These are phyloP conservation scores for Trichoderma breve DNA, from an alignment of 2,329 filamentous ascomycete species.

Conservation along the genomic window DNA sequence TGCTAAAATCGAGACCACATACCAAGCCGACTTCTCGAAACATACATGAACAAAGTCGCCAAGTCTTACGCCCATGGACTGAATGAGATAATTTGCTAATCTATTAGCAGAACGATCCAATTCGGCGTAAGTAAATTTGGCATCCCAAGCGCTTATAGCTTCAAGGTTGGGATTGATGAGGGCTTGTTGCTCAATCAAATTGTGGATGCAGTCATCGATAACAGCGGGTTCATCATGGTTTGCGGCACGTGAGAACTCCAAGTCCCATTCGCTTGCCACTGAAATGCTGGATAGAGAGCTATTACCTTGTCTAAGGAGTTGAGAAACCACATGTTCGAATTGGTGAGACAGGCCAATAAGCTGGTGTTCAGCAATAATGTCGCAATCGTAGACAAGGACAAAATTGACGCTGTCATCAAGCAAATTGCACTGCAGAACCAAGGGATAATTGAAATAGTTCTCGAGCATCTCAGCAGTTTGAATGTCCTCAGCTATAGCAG, in stretches of 20 bases:
- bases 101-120: background rate
- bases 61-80: background rate
- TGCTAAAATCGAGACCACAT: constrained; percentile 7
- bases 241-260: background rate
- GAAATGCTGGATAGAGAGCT: constrained; percentile 1
- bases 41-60: constrained; percentile 12
- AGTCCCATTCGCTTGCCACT: constrained; percentile 15
- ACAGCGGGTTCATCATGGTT: background rate
- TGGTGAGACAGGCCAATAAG: constrained; percentile 11
- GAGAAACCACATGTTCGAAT: constrained; percentile 7
- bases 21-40: constrained; percentile 18
- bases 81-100: background rate
- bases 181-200: background rate
- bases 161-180: background rate
- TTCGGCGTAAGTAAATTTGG: constrained; percentile 4
- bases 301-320: background rate
- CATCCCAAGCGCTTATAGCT: constrained; percentile 13
- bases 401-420: background rate
- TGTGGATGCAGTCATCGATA: constrained; percentile 13
- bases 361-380: constrained; percentile 8
- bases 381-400: constrained; percentile 17
- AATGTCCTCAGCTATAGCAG: background rate
- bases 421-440: constrained; percentile 12
- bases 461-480: constrained; percentile 8
- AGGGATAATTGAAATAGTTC: constrained; percentile 18